Conservation (phyloP, 2,329 filamentous ascomycete species). For the Epichloe uncinata region DNA sequence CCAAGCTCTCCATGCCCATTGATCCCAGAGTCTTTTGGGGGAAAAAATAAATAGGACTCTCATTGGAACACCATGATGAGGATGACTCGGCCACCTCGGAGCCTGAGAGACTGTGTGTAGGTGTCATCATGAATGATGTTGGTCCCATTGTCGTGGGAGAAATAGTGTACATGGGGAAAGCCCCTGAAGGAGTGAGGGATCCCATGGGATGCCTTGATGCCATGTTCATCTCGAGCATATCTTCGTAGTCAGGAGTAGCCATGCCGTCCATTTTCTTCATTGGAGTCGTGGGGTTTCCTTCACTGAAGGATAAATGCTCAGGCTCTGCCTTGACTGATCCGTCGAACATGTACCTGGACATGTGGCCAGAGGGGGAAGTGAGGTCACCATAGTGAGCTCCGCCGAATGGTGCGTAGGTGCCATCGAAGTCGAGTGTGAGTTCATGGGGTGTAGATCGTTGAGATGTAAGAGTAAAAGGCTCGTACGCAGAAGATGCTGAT, state of each 20-base stretch:
- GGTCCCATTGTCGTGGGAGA: constrained; percentile 21
- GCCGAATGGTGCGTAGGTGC: constrained; percentile 15
- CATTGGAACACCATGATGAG: constrained; percentile 26
- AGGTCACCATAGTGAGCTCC: constrained; percentile 18
- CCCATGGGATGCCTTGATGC: constrained; percentile 20
- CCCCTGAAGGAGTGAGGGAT: constrained; percentile 24
- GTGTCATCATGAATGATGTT: constrained; percentile 26
- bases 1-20: constrained; percentile 19
- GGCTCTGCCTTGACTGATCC: constrained; percentile 20
- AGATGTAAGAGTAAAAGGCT: constrained; percentile 31
- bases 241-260: constrained; percentile 23
- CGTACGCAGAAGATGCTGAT: constrained; percentile 27
- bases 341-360: constrained; percentile 23
- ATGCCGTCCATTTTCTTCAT: constrained; percentile 23
- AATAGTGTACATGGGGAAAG: constrained; percentile 22
- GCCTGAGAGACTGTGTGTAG: constrained; percentile 25
- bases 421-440: constrained; percentile 24
- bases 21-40: constrained; percentile 18
- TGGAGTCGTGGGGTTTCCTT: constrained; percentile 22
- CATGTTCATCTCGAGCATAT: constrained; percentile 25
- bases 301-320: constrained; percentile 19
- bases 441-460: constrained; percentile 30
- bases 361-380: constrained; percentile 22
- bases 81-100: constrained; percentile 25
- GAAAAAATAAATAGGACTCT: constrained; percentile 27